A percentile compares a stretch with the other conserved stretches of the same genome.
Evolutionary conservation across 208 protist genomes (phyloP).

Genomic region (Crithidia thermophila): DNA sequence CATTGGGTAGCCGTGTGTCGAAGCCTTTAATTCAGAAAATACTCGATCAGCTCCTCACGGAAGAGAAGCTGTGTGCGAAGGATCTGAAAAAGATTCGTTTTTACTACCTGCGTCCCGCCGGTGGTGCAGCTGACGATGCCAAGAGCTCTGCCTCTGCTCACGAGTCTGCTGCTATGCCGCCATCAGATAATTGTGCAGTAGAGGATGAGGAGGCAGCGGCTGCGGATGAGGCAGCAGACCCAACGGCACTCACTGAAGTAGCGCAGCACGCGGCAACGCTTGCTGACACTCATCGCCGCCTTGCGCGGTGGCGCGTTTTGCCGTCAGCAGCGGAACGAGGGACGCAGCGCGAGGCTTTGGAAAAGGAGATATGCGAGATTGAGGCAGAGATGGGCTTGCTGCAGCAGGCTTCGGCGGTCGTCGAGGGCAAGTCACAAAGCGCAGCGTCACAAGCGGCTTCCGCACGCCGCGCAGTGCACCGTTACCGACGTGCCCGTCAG

Average conservation of each 20-base stretch:
- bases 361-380: conserved; percentile 10
- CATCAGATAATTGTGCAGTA: no score
- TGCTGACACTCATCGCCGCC: conserved; percentile 9
- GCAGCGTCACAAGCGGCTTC: background rate
- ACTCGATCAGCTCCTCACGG: conserved; percentile 57
- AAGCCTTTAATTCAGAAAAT: conserved; percentile 76
- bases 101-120: conserved; percentile 49
- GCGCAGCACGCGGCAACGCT: background rate
- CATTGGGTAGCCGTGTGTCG: conserved; percentile 79
- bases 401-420: background rate
- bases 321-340: conserved; percentile 21
- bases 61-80: conserved; percentile 65
- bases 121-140: background rate
- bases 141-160: background rate
- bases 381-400: background rate
- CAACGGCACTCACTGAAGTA: conserved; percentile 2
- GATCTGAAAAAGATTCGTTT: conserved; percentile 84
- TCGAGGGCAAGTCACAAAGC: background rate
- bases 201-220: background rate
- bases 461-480: conserved; percentile 23
- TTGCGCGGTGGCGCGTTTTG: conserved; percentile 24
- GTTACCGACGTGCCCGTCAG: conserved; percentile 58
- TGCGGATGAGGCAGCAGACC: background rate
- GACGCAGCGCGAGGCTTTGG: conserved; percentile 7
- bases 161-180: background rate